These are phyloP conservation scores for Nakazawaea populi DNA, from an alignment of 805 yeast species.

Conservation along the genomic window DNA sequence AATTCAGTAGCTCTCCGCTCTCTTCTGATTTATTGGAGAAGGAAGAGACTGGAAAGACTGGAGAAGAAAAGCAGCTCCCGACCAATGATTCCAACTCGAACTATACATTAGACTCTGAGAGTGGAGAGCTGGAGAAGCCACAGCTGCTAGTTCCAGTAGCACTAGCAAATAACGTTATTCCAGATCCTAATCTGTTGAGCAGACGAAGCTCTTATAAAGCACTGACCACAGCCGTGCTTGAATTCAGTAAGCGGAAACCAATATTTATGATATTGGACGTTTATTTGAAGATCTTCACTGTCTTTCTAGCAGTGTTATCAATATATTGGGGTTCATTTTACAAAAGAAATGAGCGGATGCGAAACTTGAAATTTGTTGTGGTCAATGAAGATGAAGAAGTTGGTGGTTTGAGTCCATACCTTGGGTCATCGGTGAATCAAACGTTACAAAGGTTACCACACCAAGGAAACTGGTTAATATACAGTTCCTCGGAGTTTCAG, in stretches of 20 bases:
- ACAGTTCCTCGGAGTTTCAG: slow-evolving; percentile 20
- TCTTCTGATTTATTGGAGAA: neutral
- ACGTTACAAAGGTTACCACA: slow-evolving; percentile 10
- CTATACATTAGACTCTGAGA: neutral
- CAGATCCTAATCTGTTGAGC: neutral
- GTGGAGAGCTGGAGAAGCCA: neutral
- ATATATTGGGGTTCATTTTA: slow-evolving; percentile 45
- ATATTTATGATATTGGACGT: slow-evolving; percentile 11
- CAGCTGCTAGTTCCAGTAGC: neutral
- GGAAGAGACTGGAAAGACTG: neutral
- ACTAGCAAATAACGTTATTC: neutral
- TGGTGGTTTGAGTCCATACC: slow-evolving; percentile 19
- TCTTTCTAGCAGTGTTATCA: slow-evolving; percentile 23
- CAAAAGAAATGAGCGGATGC: slow-evolving; percentile 22
- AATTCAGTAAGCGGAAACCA: slow-evolving; percentile 5
- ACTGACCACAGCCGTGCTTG: neutral
- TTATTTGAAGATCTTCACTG: slow-evolving; percentile 17
- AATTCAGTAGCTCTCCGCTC: neutral
- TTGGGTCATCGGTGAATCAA: slow-evolving; percentile 26
- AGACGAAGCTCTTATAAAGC: neutral
- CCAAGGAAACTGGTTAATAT: slow-evolving; percentile 31
- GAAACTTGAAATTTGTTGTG: slow-evolving; percentile 31
- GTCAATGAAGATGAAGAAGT: slow-evolving; percentile 28
- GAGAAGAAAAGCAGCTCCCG: neutral
- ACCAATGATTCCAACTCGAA: neutral